Conservation (phyloP, 2,329 filamentous ascomycete genomes). For the Colletotrichum plurivorum region DNA sequence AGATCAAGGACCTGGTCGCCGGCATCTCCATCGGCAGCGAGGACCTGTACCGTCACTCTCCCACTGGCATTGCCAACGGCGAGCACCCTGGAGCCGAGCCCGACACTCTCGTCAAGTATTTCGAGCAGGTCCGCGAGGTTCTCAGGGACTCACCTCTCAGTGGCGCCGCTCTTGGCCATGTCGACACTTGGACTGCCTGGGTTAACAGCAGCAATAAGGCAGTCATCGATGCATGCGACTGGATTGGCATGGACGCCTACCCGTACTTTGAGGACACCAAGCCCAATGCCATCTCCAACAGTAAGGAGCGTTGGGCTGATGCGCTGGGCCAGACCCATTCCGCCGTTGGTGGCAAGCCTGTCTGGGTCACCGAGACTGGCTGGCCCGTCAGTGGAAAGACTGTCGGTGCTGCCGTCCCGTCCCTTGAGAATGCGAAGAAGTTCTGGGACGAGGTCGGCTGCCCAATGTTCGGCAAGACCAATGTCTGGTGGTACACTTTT, state of each 20-base stretch:
- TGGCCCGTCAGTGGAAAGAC: conserved; percentile 82
- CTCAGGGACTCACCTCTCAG: conserved; percentile 74
- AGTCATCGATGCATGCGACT: conserved; percentile 80
- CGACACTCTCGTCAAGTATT: conserved; percentile 75
- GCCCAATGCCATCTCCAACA: conserved; percentile 75
- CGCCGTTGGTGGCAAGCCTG: conserved; percentile 75
- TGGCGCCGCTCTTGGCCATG: conserved; percentile 79
- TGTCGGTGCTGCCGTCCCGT: conserved; percentile 74
- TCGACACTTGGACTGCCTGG: conserved; percentile 90
- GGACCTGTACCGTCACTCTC: conserved; percentile 86
- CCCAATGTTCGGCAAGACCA: conserved; percentile 73
- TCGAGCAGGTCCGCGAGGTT: conserved; percentile 75
- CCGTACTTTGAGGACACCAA: conserved; percentile 84
- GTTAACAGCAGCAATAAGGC: conserved; percentile 79
- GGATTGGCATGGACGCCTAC: conserved; percentile 88
- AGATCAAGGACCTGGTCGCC: conserved; percentile 76
- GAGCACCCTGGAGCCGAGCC: conserved; percentile 76
- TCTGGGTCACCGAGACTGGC: conserved; percentile 92
- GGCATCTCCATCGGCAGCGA: conserved; percentile 91
- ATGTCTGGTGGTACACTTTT: conserved; percentile 84
- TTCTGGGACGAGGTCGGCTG: conserved; percentile 88
- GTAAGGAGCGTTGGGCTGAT: conserved; percentile 76
- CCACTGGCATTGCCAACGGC: conserved; percentile 75
- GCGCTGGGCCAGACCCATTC: conserved; percentile 73
- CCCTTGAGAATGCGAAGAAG: conserved; percentile 76